These are phyloP conservation scores for Monilinia polystroma DNA, from an alignment of 2,329 filamentous ascomycete species.

Conservation along the genomic window DNA sequence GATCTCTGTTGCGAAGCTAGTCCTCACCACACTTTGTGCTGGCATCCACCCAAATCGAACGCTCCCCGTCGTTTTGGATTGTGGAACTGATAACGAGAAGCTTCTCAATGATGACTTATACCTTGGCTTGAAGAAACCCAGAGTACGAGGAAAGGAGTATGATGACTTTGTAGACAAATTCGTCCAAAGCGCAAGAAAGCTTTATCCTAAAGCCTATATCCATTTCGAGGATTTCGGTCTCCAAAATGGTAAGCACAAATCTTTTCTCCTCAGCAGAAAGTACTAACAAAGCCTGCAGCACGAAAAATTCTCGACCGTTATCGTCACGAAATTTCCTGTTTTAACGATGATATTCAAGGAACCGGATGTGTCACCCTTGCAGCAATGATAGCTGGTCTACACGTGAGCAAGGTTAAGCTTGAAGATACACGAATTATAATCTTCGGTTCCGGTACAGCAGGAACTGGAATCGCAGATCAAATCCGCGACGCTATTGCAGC, in stretches of 20 bases:
- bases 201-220: conserved; percentile 77
- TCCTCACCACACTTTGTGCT: conserved; percentile 80
- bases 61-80: conserved; percentile 79
- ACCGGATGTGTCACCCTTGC: conserved; percentile 86
- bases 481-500: conserved; percentile 75
- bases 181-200: conserved; percentile 62
- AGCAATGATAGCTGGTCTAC: conserved; percentile 73
- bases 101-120: conserved; percentile 77
- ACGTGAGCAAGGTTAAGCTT: conserved; percentile 65
- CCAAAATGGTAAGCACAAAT: conserved; percentile 54
- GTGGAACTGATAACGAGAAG: conserved; percentile 77
- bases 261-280: background rate
- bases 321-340: conserved; percentile 71
- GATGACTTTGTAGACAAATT: conserved; percentile 76
- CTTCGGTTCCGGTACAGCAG: conserved; percentile 79
- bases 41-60: conserved; percentile 78
- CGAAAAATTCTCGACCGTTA: conserved; percentile 75
- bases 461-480: conserved; percentile 83
- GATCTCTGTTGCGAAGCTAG: conserved; percentile 81
- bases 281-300: conserved; percentile 38
- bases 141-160: conserved; percentile 70
- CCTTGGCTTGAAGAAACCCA: conserved; percentile 66
- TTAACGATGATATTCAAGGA: conserved; percentile 90
- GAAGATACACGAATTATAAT: conserved; percentile 69
- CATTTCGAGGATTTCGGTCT: conserved; percentile 91